Evolutionary conservation across 352 stramenopile genomes (phyloP).

Genomic region (Globisporangium rhizosaccharum): DNA sequence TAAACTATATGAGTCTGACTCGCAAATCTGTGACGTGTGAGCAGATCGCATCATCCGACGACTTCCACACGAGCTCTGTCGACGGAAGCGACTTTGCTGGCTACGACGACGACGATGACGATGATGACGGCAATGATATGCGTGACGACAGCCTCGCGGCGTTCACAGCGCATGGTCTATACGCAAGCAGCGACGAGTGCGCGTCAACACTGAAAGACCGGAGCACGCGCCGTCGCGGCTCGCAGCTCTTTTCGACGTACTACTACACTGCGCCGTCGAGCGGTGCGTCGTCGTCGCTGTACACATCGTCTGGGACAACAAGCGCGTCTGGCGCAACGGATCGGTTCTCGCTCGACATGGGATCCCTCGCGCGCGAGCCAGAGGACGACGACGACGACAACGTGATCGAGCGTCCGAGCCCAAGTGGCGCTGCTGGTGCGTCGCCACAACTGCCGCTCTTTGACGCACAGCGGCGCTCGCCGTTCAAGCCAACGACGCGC

Average conservation of each 20-base stretch:
- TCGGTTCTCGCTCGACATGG: conserved; percentile 11
- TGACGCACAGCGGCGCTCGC: neutral
- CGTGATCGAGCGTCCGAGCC: neutral
- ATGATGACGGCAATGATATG: no score
- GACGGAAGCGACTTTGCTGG: conserved; percentile 49
- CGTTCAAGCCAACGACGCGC: neutral
- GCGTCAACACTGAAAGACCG: conserved; percentile 4
- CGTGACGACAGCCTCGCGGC: conserved; percentile 26
- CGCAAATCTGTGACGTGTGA: conserved; percentile 6
- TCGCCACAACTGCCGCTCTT: neutral
- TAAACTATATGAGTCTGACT: neutral
- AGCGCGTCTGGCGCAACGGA: neutral
- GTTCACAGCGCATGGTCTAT: conserved; percentile 34
- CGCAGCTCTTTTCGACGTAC: conserved; percentile 7
- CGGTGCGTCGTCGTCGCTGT: conserved; percentile 1
- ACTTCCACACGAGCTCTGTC: conserved; percentile 20
- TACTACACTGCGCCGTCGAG: conserved; percentile 4
- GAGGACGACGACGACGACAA: conserved; percentile 15
- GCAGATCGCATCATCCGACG: conserved; percentile 15
- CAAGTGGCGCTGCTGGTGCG: neutral
- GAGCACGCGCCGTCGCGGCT: conserved; percentile 1
- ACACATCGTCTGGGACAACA: neutral
- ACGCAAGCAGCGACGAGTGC: conserved; percentile 15
- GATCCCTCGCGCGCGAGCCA: conserved; percentile 3
- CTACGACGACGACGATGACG: conserved; percentile 46